Evolutionary conservation across 2,329 filamentous ascomycete species (phyloP).

Genomic region (Cladosporium sp.): DNA sequence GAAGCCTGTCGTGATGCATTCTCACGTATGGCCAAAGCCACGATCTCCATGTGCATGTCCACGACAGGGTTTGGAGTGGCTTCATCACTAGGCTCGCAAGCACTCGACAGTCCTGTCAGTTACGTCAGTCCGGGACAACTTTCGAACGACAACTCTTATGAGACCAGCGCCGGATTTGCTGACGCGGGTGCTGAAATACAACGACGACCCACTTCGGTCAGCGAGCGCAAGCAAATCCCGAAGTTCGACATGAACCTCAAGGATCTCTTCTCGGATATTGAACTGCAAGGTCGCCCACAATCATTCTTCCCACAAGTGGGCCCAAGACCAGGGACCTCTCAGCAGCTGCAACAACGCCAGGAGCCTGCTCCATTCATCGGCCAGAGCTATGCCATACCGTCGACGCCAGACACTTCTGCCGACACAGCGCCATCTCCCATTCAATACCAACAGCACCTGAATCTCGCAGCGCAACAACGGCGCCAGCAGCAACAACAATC

Average conservation of each 20-base stretch:
- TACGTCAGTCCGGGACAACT: conserved; percentile 27
- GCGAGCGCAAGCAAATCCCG: conserved; percentile 39
- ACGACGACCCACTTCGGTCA: conserved; percentile 23
- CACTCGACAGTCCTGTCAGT: conserved; percentile 30
- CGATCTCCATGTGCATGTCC: conserved; percentile 89
- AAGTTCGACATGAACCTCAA: conserved; percentile 60
- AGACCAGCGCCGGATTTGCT: not conserved
- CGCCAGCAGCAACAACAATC: conserved; percentile 13
- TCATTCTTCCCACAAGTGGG: conserved; percentile 8
- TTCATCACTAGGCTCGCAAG: conserved; percentile 33
- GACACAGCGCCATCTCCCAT: conserved; percentile 20
- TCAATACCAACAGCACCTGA: conserved; percentile 14
- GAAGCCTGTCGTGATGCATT: conserved; percentile 95
- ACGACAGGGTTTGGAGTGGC: conserved; percentile 72
- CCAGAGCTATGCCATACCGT: conserved; percentile 21
- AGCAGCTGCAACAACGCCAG: conserved; percentile 29
- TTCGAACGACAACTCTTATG: conserved; percentile 12
- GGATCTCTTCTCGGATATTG: conserved; percentile 52
- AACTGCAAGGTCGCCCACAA: conserved; percentile 23
- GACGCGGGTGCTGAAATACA: conserved; percentile 5
- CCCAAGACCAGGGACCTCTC: conserved; percentile 6
- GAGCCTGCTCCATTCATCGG: conserved; percentile 10
- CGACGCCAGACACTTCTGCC: conserved; percentile 21
- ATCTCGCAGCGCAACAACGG: not conserved
- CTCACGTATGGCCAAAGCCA: conserved; percentile 91